phyloP scores from a whole-genome alignment of 2,329 filamentous ascomycete genomes.

The Remersonia thermophila region DNA sequence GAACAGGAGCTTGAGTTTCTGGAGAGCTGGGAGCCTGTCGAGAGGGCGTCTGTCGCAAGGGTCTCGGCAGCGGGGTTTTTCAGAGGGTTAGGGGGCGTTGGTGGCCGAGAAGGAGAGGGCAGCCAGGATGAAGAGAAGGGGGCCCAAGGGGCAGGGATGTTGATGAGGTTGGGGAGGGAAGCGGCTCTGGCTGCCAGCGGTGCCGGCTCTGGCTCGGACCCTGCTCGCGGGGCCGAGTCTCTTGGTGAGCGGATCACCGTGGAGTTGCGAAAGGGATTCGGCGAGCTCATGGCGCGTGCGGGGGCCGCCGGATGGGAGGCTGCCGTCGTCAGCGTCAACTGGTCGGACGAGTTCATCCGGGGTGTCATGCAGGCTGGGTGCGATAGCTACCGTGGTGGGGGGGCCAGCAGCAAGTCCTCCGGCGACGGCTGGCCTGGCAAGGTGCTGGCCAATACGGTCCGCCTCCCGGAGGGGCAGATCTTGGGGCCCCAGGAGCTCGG shows the following conservation, averaged over 20 bases:
- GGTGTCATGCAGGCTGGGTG: constrained; percentile 10
- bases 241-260: constrained; percentile 1
- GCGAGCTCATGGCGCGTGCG: constrained; percentile 18
- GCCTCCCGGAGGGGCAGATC: constrained; percentile 26
- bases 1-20: constrained; percentile 32
- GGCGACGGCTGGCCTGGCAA: neutral
- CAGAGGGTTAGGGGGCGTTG: constrained; percentile 24
- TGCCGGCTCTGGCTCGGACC: too few species aligned
- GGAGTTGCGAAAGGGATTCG: constrained; percentile 24
- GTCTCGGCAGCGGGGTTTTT: constrained; percentile 35
- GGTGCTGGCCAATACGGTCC: constrained; percentile 18
- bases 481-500: constrained; percentile 24
- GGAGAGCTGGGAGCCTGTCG: constrained; percentile 30
- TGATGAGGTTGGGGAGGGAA: constrained; percentile 22
- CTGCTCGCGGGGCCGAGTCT: constrained; percentile 20
- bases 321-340: constrained; percentile 17
- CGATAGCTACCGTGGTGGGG: neutral
- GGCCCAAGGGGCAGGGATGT: constrained; percentile 27
- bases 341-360: constrained; percentile 14
- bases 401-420: neutral
- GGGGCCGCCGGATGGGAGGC: constrained; percentile 3
- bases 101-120: too few species aligned
- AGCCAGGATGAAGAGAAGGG: too few species aligned
- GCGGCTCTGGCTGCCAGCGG: constrained; percentile 21
- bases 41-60: constrained; percentile 33